phyloP scores from a whole-genome alignment of 2,329 filamentous ascomycete species.

The Fusarium nematophilum region DNA sequence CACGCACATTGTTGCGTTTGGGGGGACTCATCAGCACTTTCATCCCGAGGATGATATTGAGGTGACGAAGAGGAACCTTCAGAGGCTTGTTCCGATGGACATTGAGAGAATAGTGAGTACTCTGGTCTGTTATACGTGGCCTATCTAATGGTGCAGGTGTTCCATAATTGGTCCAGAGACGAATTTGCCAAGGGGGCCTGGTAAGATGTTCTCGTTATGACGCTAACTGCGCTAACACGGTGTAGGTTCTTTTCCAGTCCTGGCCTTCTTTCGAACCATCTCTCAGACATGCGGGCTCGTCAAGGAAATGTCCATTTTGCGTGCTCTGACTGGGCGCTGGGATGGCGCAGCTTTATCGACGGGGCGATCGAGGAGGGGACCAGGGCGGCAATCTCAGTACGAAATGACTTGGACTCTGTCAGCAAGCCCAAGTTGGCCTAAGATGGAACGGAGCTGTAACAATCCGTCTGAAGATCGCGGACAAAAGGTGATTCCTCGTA shows the following conservation, averaged over 20 bases:
- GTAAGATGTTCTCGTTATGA: constrained; percentile 12
- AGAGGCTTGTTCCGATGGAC: constrained; percentile 48
- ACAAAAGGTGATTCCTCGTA: no score
- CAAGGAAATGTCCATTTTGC: constrained; percentile 60
- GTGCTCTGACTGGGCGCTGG: constrained; percentile 60
- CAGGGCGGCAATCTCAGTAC: constrained; percentile 40
- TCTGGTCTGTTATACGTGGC: rapidly evolving
- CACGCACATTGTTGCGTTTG: constrained; percentile 60
- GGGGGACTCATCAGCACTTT: constrained; percentile 55
- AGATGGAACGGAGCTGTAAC: no score
- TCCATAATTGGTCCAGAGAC: constrained; percentile 62
- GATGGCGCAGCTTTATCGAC: constrained; percentile 63
- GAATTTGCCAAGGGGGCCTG: constrained; percentile 59
- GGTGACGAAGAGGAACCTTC: constrained; percentile 45
- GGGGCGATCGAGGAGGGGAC: constrained; percentile 60
- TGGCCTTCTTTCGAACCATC: constrained; percentile 50
- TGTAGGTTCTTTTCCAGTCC: constrained; percentile 53
- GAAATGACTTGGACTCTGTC: background rate
- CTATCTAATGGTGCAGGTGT: constrained; percentile 46
- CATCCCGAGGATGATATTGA: constrained; percentile 56
- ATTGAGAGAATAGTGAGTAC: constrained; percentile 42
- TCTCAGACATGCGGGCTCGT: constrained; percentile 53
- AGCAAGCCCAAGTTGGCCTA: no score
- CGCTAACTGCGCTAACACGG: background rate
- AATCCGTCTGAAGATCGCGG: no score